A percentile compares a stretch with the other conserved stretches of the same genome.
phyloP scores from a whole-genome alignment of 1,139 yeast species.

The Candida sp. region DNA sequence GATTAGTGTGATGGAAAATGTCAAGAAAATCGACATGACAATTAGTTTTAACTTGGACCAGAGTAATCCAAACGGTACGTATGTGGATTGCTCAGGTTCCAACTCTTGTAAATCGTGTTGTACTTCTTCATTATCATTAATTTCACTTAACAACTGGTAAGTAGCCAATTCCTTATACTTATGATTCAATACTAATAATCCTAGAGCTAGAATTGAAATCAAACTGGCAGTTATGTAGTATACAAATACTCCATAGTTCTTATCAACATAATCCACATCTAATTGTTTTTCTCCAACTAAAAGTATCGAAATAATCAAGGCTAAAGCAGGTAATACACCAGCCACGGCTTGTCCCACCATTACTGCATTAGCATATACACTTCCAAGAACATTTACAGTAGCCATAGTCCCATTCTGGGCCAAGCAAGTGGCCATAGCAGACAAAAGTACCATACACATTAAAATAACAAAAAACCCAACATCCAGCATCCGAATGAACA shows the following conservation, averaged over 20 bases:
- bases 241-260: constrained; percentile 50
- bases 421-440: constrained; percentile 65
- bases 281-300: constrained; percentile 31
- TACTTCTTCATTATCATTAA: constrained; percentile 6
- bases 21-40: constrained; percentile 67
- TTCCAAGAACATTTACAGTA: constrained; percentile 73
- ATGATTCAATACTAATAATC: constrained; percentile 29
- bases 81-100: constrained; percentile 15
- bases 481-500: constrained; percentile 37
- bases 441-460: constrained; percentile 56
- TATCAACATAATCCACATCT: constrained; percentile 23
- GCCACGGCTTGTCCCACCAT: constrained; percentile 96
- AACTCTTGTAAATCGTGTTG: constrained; percentile 11
- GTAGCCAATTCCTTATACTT: constrained; percentile 18
- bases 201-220: constrained; percentile 51
- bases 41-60: constrained; percentile 60
- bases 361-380: constrained; percentile 78
- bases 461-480: constrained; percentile 39
- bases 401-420: constrained; percentile 94
- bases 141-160: constrained; percentile 16
- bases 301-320: constrained; percentile 61
- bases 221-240: constrained; percentile 72
- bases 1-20: constrained; percentile 72
- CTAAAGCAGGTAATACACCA: constrained; percentile 84
- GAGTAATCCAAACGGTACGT: constrained; percentile 48